Base-by-base conservation (phyloP, 2,329 filamentous ascomycete species). In the Diaporthe ampelina region DNA sequence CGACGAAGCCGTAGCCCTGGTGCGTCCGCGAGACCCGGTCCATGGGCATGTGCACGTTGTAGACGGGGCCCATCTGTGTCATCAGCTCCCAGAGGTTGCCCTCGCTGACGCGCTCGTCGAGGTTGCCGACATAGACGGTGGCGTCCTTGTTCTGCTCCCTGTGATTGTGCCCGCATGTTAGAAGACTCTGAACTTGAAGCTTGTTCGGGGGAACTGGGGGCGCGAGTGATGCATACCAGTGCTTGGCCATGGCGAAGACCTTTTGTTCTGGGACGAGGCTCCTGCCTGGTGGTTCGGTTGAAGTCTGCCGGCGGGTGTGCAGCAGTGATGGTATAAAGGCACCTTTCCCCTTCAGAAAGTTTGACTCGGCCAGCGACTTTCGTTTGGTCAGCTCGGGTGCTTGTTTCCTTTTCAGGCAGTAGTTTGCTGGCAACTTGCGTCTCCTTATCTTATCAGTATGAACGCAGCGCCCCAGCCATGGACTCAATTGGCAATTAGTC, bases 61-160 rank as follows among this genome's bases (percentile, higher is more conserved):
- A 94, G 80, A 99, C 97, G 79, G 96, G 95, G 72, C 97, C 97
- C 83, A 95, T 95, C 87, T 99, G 97, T 73, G 98, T 92, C 95
- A 98, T 98, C 80, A 99, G 90, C 88, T 99, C 97, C 93, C 97
- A 98, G 78, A 99, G 92, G 78, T 98, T 90, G 79, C 93, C 92
- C 82, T 98, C 95, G 61, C 93, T 93, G 78, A 97, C 94, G 83
- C 97, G 95, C 88, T 99, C 97, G 86, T 99, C 97, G 81, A 99
- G 95, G 84, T 98, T 98, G 82, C 97, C 97, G 79, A 98, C 94
- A 84, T 99, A 99, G 83, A 98, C 94, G 56, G 97, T 98, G 79
- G 95, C 95, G 85, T 98, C 96, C 85, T 98, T 98, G 85, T 98
- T 96, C 88, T 98, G 96, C 83, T 98, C 95, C 94, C 94, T 95